Evolutionary conservation across 2,329 filamentous ascomycete genomes (phyloP), one percentile per base, ranked within the genome.

Genomic region (Monosporascus sp.): DNA sequence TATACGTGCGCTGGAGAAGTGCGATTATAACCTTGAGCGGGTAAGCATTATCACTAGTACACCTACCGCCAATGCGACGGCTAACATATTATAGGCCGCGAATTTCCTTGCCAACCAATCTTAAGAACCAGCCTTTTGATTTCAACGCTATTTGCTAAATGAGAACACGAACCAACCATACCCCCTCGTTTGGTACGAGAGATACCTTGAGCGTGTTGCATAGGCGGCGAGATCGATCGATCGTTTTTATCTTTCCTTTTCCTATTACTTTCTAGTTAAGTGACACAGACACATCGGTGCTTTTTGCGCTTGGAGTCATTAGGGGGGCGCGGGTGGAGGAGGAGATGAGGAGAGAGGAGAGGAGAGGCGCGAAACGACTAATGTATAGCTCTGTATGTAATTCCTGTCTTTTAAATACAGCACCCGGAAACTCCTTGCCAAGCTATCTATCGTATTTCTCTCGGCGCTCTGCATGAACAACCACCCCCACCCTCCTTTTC

Each of bases 1-100:
- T 17, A 74, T 97, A 37, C 77, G 78, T 48, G 93, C 94, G 24
- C 74, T 97, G 67, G 93, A 97, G 76, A 92, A 93, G 70, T 96
- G 89, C 68, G 91, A 97, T 73, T 97, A 97, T 72, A 94, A 97
- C 70, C 80, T 97, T 68, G 91, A 96, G 72, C 90, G 89, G 83
- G 93, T 96, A 74, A 74, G 84, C 76, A 51, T 59, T 49, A 58
- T 47, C 52, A 52, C 35, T 3, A 39, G 18, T 37, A 37, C 48
- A 37, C 37, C 45, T 52, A 43, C 15, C 43, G 48, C 50, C 22
- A 31, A 50, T 35, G 31, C 11, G 31, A 35, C 60, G 54, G 51
- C 52, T 61, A 48, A 60, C 51, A 55, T 51, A 47, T 37, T 52
- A 14, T 54, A 78, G 80, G 80, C 80, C 50, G 80, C 80, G 58